phyloP scores from a whole-genome alignment of 805 yeast genomes.

The Ogataea nakhonphanomensis region DNA sequence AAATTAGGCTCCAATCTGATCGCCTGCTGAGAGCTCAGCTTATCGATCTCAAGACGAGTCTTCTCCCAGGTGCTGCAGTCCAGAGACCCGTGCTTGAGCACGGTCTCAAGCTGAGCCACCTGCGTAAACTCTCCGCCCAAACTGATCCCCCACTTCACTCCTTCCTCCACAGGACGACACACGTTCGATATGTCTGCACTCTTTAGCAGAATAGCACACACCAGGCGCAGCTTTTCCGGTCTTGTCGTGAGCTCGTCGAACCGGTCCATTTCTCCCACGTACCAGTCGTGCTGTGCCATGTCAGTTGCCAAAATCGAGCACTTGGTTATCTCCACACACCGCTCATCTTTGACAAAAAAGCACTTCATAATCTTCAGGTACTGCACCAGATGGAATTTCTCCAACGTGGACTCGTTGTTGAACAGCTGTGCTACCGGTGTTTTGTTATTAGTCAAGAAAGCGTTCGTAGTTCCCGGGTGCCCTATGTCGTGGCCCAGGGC shows the following conservation, averaged over 20 bases:
- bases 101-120: constrained; percentile 50
- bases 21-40: constrained; percentile 40
- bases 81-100: constrained; percentile 10
- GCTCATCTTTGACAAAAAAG: constrained; percentile 12
- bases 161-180: constrained; percentile 69
- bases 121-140: constrained; percentile 75
- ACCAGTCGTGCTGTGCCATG: constrained; percentile 84
- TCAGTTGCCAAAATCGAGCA: constrained; percentile 72
- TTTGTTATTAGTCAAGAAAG: constrained; percentile 53
- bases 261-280: constrained; percentile 51
- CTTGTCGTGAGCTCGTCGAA: constrained; percentile 25
- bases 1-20: constrained; percentile 46
- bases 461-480: constrained; percentile 94
- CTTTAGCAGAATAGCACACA: constrained; percentile 72
- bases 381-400: constrained; percentile 73
- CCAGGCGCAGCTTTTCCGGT: constrained; percentile 34
- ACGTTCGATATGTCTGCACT: constrained; percentile 97
- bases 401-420: constrained; percentile 69
- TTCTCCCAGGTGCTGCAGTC: background rate
- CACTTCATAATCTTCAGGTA: constrained; percentile 42
- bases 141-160: constrained; percentile 85
- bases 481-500: constrained; percentile 95
- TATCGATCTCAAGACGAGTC: constrained; percentile 13
- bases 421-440: constrained; percentile 65
- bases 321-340: constrained; percentile 9